Percentiles rank a stretch among this genome's conserved stretches.
Conservation (phyloP, 495 filamentous ascomycete genomes). For the Rusavskia elegans region DNA sequence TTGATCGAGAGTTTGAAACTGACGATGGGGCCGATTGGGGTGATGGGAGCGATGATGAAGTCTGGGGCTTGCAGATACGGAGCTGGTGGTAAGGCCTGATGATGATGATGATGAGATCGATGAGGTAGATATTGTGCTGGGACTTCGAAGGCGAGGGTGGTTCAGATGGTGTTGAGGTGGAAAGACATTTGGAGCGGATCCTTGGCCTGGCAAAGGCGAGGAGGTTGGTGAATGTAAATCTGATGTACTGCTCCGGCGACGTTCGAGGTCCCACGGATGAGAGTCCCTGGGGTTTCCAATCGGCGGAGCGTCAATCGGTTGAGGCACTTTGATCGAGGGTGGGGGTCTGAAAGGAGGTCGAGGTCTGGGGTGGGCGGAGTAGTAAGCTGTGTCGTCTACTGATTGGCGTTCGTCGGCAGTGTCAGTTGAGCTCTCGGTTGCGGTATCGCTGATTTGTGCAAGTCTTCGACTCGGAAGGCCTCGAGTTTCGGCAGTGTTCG, state of each 20-base stretch:
- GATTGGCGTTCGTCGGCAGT: constrained; percentile 8
- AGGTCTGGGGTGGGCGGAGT: not conserved
- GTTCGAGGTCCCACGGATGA: not conserved
- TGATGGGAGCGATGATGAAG: constrained; percentile 1
- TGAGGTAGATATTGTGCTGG: constrained; percentile 8
- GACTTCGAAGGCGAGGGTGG: constrained; percentile 2
- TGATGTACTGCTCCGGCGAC: constrained; percentile 3
- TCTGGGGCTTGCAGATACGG: constrained; percentile 7
- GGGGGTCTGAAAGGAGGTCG: not conserved
- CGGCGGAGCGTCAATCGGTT: not conserved
- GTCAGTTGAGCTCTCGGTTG: constrained; percentile 2
- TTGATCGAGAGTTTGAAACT: not conserved
- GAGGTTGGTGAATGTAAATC: not conserved
- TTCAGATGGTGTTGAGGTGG: not conserved
- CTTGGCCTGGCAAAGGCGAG: constrained; percentile 1
- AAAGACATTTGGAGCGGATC: not conserved
- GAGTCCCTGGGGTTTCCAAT: not conserved
- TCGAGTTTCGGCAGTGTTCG: not conserved
- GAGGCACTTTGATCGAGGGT: not conserved
- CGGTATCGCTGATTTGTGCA: constrained; percentile 4
- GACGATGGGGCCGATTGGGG: not conserved
- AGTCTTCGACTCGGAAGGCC: not conserved
- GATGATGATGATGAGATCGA: constrained; percentile 5
- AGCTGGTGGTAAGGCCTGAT: constrained; percentile 8
- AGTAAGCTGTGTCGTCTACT: constrained; percentile 3